Evolutionary conservation across 2,329 filamentous ascomycete species (phyloP), one percentile per base, ranked within the genome.

Genomic region (Dactylonectria macrodidyma): DNA sequence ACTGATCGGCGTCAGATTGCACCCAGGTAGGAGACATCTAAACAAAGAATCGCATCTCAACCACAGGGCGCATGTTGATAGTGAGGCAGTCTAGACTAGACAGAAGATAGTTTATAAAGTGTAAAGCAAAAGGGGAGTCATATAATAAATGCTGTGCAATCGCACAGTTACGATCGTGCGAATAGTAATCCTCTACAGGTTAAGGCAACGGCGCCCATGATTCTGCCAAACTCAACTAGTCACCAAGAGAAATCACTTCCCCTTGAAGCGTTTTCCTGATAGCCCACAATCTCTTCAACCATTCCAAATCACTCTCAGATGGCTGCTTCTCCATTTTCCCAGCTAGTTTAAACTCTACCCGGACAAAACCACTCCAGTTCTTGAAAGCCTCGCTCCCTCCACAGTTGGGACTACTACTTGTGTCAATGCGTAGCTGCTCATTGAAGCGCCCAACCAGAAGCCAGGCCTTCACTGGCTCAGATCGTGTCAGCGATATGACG

Each of bases 401-500:
- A 30, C 2, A 33, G 4, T 30, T 3, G 24, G 14, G 6, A 10
- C 12, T 30, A 11, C 5, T 6, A 38, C 6, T 7, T 22, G 50
- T 10, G 2, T 14, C 19, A 41, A 52, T 61, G 14, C 30, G 11
- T 6, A n/a, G 34, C 12, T 58, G 38, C 8, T 65, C 62, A 16
- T 48, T 65, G 24, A 65, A 60, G 2, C 62, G 56, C 26, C 50
- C 56, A 16, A 60, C 48, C 2, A 60, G 41, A 2, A 65, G 48
- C 50, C 47, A 65, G 2, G 2, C n/a, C 19, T 24, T 60, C 5
- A 65, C 26, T 84, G 82, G 74, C 85, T 81, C 46, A 84, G 70
- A 73, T 86, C 84, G 70, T 83, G 85, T 79, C 80, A 84, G 24
- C 81, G 79, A 12, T 80, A 51, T 14, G 3, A 48, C 33, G 14